Percentiles rank a stretch among this genome's conserved stretches.
These are phyloP conservation scores for Fusarium nematophilum DNA, from an alignment of 2,329 filamentous ascomycete genomes.

Conservation along the genomic window DNA sequence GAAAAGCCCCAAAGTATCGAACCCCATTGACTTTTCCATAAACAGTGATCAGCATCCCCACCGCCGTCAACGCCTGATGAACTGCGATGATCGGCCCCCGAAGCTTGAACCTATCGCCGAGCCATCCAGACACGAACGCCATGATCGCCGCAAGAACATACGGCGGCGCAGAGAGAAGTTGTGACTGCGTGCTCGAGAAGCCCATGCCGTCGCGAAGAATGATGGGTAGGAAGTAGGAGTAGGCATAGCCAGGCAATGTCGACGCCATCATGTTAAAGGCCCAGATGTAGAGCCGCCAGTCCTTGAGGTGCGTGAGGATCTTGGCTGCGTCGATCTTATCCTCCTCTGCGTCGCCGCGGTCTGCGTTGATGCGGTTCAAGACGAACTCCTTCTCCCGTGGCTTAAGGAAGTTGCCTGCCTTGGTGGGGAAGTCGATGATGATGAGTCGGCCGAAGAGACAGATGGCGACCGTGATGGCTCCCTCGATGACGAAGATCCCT, in stretches of 20 bases:
- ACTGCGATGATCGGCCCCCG: conserved; percentile 9
- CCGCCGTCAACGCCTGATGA: conserved; percentile 7
- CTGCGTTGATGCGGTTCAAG: conserved; percentile 5
- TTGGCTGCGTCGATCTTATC: not conserved
- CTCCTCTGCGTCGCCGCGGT: conserved; percentile 19
- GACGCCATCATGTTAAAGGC: conserved; percentile 19
- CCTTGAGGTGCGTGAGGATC: conserved; percentile 2
- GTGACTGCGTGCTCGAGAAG: not conserved
- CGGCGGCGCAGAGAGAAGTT: conserved; percentile 17
- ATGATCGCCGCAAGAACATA: conserved; percentile 16
- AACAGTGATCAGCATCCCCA: conserved; percentile 11
- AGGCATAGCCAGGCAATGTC: conserved; percentile 12
- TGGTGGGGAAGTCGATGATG: conserved; percentile 20
- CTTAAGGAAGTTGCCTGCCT: conserved; percentile 10
- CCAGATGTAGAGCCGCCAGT: conserved; percentile 15
- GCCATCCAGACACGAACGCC: conserved; percentile 3
- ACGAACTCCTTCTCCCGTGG: conserved; percentile 6
- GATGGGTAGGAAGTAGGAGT: conserved; percentile 18
- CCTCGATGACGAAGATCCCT: conserved; percentile 27
- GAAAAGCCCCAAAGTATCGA: conserved; percentile 18
- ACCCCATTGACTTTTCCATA: conserved; percentile 5
- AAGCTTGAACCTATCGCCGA: conserved; percentile 7
- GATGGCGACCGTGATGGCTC: conserved; percentile 8
- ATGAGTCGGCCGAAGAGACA: conserved; percentile 3
- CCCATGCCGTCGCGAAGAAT: conserved; percentile 18